Evolutionary conservation across 768 basidiomycete genomes (phyloP), one percentile per base, ranked within the genome.

Genomic region (Leccinellum rugosiceps): DNA sequence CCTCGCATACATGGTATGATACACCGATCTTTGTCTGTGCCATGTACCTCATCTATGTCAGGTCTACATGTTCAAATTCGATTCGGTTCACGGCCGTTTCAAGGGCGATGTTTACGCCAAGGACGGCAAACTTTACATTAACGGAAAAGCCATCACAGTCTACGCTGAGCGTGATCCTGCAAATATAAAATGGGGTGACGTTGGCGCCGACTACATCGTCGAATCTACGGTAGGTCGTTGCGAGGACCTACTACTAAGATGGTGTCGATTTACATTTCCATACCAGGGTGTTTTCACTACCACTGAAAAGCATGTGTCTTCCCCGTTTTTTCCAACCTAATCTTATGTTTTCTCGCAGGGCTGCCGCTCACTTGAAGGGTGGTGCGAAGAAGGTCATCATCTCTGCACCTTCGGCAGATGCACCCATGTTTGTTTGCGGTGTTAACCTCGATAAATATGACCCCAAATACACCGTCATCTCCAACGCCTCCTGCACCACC

Each of bases 311-410:
- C 67, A 28, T 19, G 66, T 89, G 66, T 64, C 72, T 64, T 43
- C 1, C 11, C 32, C 4, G 1, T 35, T 23, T 31, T 38, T 28
- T 55, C 25, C 38, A 6, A 7, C 43, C 19, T 50, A 26, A 52
- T 68, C 25, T 54, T 15, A 46, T 56, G 19, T 53, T 57, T 21
- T 23, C 52, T 50, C n/a, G 4, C 56, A 90, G 87, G 81, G 96
- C 96, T 55, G 81, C 81, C 49, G 87, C 85, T 65, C 96, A 99
- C 80, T 80, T 99, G 78, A 94, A 95, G 78, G 96, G 96, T 67
- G 96, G 96, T 74, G 96, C 96, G 71, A 98, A 98, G 87, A 99
- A 98, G 83, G 96, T 99, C 73, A 82, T 99, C 79, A 98, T 99
- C 84, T 96, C 95, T 63, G 96, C 96, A 48, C 96, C 96, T 65